Conservation (phyloP, 225 moss, liverwort and hornwort species). For the Rhytidiadelphus loreus region DNA sequence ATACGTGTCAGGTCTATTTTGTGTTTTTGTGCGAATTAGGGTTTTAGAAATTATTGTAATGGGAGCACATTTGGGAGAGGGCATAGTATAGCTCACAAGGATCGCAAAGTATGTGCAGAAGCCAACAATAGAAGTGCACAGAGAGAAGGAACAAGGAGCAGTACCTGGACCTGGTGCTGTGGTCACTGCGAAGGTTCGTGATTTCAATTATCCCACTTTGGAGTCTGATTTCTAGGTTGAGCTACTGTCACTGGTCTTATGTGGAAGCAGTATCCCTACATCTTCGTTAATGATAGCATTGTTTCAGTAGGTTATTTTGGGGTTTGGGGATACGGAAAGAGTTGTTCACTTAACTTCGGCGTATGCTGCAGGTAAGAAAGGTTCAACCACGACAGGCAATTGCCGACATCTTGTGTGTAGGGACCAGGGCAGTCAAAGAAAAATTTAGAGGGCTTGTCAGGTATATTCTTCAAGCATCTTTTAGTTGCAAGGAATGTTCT, state of each 20-base stretch:
- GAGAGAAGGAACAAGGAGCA: constrained; percentile 74
- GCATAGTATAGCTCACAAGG: neutral
- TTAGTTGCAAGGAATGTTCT: neutral
- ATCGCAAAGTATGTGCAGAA: constrained; percentile 31
- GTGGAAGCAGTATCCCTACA: neutral
- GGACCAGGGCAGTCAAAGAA: constrained; percentile 66
- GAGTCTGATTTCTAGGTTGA: neutral
- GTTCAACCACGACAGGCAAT: constrained; percentile 70
- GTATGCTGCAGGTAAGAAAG: constrained; percentile 63
- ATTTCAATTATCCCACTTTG: neutral
- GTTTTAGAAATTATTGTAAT: neutral
- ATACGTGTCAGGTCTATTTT: neutral
- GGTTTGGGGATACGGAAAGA: neutral
- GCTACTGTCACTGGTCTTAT: neutral
- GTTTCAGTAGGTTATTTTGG: neutral
- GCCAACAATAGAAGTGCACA: constrained; percentile 70
- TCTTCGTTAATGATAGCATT: neutral
- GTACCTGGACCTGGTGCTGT: constrained; percentile 80
- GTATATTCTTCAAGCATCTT: constrained; percentile 10
- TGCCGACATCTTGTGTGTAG: constrained; percentile 87
- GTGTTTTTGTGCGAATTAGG: neutral
- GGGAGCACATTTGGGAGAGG: neutral
- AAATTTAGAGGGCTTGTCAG: constrained; percentile 92
- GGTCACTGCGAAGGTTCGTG: constrained; percentile 80
- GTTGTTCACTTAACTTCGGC: neutral